Percentiles rank a stretch among this genome's conserved stretches.
phyloP scores from a whole-genome alignment of 345 rosid genomes.

The Acer saccharum region DNA sequence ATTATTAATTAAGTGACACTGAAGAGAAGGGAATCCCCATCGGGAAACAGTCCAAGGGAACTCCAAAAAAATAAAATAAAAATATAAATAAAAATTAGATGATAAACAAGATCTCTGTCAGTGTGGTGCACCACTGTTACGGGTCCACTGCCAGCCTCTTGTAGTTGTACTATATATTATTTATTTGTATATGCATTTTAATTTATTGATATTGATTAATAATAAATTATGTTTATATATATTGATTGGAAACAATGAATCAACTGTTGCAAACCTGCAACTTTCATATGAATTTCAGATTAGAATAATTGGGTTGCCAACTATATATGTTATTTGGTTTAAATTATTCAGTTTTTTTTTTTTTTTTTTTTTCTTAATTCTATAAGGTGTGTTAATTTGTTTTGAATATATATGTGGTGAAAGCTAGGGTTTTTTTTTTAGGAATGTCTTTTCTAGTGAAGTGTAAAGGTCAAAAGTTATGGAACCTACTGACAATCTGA shows the following conservation, averaged over 20 bases:
- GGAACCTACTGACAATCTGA: conserved; percentile 39
- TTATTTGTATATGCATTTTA: too few relatives aligned
- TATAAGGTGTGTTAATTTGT: not conserved
- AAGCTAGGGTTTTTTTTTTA: not conserved
- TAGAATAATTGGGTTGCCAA: conserved; percentile 14
- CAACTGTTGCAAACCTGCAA: conserved; percentile 18
- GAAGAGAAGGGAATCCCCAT: conserved; percentile 37
- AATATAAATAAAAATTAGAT: conserved; percentile 6
- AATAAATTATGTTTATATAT: not conserved
- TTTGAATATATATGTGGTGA: conserved; percentile 2
- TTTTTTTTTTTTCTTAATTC: not conserved
- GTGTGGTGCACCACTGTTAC: conserved; percentile 23
- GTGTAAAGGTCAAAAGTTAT: conserved; percentile 47
- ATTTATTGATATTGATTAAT: too few relatives aligned
- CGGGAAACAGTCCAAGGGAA: conserved; percentile 32
- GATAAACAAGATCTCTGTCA: conserved; percentile 45
- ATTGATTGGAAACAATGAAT: not conserved
- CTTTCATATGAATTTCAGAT: not conserved
- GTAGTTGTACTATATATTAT: not conserved
- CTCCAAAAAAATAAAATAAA: conserved; percentile 21
- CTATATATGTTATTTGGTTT: conserved; percentile 5
- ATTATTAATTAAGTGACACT: too few relatives aligned
- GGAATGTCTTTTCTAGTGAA: conserved; percentile 47
- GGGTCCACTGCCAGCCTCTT: conserved; percentile 13
- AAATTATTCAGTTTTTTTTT: not conserved